Evolutionary conservation across 805 yeast species (phyloP), one percentile per base, ranked within the genome.

Genomic region (Metschnikowia corniflorae): DNA sequence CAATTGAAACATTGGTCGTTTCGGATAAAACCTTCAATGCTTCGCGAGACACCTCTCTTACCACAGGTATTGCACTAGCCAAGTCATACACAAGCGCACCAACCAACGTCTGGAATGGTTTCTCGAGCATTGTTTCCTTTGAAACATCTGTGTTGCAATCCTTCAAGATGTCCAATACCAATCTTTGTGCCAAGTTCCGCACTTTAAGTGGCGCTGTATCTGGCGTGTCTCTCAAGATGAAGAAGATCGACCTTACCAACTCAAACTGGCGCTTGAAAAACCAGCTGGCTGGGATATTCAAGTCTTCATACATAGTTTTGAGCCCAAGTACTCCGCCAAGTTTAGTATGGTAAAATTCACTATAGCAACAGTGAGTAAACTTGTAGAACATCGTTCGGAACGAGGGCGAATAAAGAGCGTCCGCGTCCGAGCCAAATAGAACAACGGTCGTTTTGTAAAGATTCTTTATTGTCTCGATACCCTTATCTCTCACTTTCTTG

Each of bases 71-170:
- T 0, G 97, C 83, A 55, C 93, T 88, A 26, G 95, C 93, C 41
- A 93, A 71, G 55, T 93, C 98, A 53, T 88, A 88, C 2, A 91
- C 95, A 46, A 94, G 70, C 18, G 91, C 82, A n/a, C 95, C 87
- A 23, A 86, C 78, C 17, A 93, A 71, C 10, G 89, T 81, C 49
- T 81, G 86, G 59, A 87, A 82, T 19, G 86, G 81, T 48, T 85
- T 82, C 40, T 82, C 78, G 44, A 73, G 58, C 16, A 83, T 77
- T 6, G 80, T 78, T 26, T 77, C 80, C 30, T 77, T 78, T 0
- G 81, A 70, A 1, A 82, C 67, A 22, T 70, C 80, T 3, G 49
- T 52, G 41, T 85, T 86, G 50, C 95, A 87, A 6, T 75, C 77
- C 22, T 63, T 70, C 24, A 94, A 59, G 14, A 88, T 68, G 33